phyloP scores from a whole-genome alignment of 495 filamentous ascomycete species.

The Aspergillus nidulans region DNA sequence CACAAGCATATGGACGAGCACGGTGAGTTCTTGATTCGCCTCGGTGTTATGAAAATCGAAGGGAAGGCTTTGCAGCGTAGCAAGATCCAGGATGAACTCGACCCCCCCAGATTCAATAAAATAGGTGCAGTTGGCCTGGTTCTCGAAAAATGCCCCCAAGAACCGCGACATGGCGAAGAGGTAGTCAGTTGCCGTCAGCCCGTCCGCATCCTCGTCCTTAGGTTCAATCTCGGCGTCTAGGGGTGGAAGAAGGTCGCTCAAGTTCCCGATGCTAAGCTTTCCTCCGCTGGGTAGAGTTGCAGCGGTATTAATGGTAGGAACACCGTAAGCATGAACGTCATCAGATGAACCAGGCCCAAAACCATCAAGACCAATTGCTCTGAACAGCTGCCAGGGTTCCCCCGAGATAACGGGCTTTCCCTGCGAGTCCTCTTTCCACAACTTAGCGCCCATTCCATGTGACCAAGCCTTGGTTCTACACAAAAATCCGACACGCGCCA shows the following conservation, averaged over 20 bases:
- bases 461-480: conserved; percentile 62
- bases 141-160: conserved; percentile 71
- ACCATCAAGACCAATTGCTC: conserved; percentile 28
- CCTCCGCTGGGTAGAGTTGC: conserved; percentile 35
- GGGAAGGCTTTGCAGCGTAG: conserved; percentile 70
- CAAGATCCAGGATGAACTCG: conserved; percentile 79
- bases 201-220: conserved; percentile 43
- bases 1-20: conserved; percentile 72
- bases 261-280: conserved; percentile 31
- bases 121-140: conserved; percentile 64
- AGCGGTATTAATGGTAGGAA: conserved; percentile 27
- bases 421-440: conserved; percentile 57
- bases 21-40: conserved; percentile 60
- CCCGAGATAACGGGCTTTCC: conserved; percentile 30
- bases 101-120: conserved; percentile 78
- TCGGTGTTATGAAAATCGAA: conserved; percentile 66
- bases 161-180: conserved; percentile 72
- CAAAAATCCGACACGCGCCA: conserved; percentile 67
- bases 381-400: conserved; percentile 29
- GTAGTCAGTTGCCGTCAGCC: conserved; percentile 58
- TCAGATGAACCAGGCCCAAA: conserved; percentile 24
- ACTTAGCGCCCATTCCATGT: conserved; percentile 70
- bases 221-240: conserved; percentile 34
- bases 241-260: conserved; percentile 26
- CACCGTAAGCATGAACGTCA: conserved; percentile 26